Conservation (phyloP, 2,329 filamentous ascomycete species). For the Lecanoromycetidae sp. region DNA sequence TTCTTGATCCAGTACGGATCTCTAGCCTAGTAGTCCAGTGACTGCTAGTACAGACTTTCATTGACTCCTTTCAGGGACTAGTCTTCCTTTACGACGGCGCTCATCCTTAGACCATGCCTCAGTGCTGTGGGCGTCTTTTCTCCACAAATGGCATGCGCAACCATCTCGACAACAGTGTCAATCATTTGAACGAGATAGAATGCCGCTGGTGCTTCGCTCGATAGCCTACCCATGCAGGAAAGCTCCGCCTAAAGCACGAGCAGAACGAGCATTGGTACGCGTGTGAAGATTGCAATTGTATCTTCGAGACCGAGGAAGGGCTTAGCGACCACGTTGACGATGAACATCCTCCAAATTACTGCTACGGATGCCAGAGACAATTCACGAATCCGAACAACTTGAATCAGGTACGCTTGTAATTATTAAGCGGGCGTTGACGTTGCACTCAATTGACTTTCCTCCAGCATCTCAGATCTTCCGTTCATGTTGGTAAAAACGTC, state of each 20-base stretch:
- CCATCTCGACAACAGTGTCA: constrained; percentile 12
- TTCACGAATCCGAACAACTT: constrained; percentile 9
- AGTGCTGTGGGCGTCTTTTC: constrained; percentile 12
- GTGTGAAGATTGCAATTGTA: constrained; percentile 7
- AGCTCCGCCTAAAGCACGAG: constrained; percentile 10
- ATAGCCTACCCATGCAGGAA: constrained; percentile 12
- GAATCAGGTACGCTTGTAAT: constrained; percentile 1
- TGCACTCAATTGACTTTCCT: neutral
- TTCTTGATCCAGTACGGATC: no score
- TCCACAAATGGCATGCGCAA: constrained; percentile 8
- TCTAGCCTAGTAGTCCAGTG: neutral
- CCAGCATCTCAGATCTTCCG: constrained; percentile 13
- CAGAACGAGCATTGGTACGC: constrained; percentile 4
- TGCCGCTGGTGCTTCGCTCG: constrained; percentile 15
- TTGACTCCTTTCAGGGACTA: neutral
- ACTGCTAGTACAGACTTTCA: neutral
- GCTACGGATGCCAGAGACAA: constrained; percentile 12
- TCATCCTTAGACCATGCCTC: constrained; percentile 4
- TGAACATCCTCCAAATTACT: constrained; percentile 13
- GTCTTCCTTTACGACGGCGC: neutral
- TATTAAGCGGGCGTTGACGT: neutral
- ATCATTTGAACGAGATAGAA: constrained; percentile 12
- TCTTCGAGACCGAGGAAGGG: neutral
- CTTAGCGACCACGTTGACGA: constrained; percentile 8
- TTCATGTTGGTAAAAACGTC: constrained; percentile 12